phyloP scores from a whole-genome alignment of 2,329 filamentous ascomycete genomes.

The Bipolaris victoriae region DNA sequence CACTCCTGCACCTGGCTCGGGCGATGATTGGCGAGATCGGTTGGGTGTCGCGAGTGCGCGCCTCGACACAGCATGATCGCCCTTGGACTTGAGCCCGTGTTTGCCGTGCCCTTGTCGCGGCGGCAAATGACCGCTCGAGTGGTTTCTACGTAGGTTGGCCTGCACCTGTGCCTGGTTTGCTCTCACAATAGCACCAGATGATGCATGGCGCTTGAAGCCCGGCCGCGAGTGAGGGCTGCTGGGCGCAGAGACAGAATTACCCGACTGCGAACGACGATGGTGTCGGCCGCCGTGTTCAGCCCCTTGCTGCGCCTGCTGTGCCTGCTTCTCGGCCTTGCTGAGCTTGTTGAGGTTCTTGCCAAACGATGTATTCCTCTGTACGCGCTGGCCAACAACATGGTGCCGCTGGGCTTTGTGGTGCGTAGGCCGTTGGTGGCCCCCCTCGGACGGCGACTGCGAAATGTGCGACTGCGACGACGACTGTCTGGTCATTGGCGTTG shows the following conservation, averaged over 20 bases:
- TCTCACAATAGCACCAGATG: conserved; percentile 47
- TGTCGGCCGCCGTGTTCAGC: conserved; percentile 40
- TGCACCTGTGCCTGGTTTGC: conserved; percentile 42
- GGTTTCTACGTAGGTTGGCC: conserved; percentile 49
- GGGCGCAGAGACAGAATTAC: conserved; percentile 43
- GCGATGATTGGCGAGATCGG: conserved; percentile 42
- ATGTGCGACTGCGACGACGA: conserved; percentile 47
- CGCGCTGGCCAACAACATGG: conserved; percentile 51
- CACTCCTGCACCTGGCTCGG: conserved; percentile 48
- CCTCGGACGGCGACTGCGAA: conserved; percentile 49
- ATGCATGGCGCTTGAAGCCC: conserved; percentile 53
- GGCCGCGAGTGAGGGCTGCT: conserved; percentile 46
- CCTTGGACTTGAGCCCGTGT: conserved; percentile 48
- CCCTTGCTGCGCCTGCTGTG: conserved; percentile 28
- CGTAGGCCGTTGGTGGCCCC: conserved; percentile 28
- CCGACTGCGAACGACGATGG: conserved; percentile 49
- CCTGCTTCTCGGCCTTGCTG: conserved; percentile 40
- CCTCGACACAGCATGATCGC: conserved; percentile 38
- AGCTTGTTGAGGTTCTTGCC: conserved; percentile 54
- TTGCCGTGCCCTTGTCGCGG: conserved; percentile 50
- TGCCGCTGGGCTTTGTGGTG: conserved; percentile 46
- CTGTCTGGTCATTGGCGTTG: conserved; percentile 44
- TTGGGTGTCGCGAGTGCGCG: conserved; percentile 38
- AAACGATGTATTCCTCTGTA: conserved; percentile 49
- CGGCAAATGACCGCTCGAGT: conserved; percentile 55